These are phyloP conservation scores for Crepidotus variabilis DNA, from an alignment of 768 basidiomycete genomes.

Conservation along the genomic window DNA sequence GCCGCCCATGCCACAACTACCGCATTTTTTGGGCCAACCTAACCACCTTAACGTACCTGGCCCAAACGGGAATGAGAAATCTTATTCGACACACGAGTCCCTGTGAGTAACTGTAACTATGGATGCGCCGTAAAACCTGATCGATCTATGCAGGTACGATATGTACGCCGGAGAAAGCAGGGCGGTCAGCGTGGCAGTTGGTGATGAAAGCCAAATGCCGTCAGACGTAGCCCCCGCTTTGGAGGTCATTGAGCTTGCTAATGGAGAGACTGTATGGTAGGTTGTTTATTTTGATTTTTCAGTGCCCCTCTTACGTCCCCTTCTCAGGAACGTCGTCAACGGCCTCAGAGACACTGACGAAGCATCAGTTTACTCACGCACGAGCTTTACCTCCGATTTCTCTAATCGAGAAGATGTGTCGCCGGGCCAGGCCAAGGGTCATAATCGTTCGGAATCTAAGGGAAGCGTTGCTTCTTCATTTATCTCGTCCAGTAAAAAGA, in stretches of 20 bases:
- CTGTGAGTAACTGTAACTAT: conserved; percentile 48
- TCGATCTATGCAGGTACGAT: conserved; percentile 55
- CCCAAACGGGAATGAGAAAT: conserved; percentile 49
- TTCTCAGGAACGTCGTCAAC: conserved; percentile 74
- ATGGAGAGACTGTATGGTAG: conserved; percentile 84
- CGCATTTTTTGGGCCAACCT: conserved; percentile 47
- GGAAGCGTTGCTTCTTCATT: conserved; percentile 56
- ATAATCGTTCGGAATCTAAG: conserved; percentile 61
- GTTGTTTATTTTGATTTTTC: conserved; percentile 20
- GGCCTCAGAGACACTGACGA: conserved; percentile 76
- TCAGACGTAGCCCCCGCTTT: conserved; percentile 52
- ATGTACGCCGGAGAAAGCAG: conserved; percentile 69
- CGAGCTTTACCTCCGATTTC: conserved; percentile 75
- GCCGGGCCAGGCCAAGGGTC: conserved; percentile 76
- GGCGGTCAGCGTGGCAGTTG: conserved; percentile 26
- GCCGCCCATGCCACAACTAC: conserved; percentile 67
- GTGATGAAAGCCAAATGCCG: conserved; percentile 26
- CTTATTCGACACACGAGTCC: conserved; percentile 72
- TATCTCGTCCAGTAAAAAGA: conserved; percentile 41
- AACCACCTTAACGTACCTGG: conserved; percentile 35
- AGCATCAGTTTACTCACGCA: conserved; percentile 64
- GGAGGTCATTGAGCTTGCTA: conserved; percentile 81
- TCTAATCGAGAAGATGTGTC: conserved; percentile 58
- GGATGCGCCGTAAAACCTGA: conserved; percentile 15
- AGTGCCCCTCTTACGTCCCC: conserved; percentile 13